Conservation (phyloP, 2,329 filamentous ascomycete genomes). For the Ascochyta clinopodiicola region DNA sequence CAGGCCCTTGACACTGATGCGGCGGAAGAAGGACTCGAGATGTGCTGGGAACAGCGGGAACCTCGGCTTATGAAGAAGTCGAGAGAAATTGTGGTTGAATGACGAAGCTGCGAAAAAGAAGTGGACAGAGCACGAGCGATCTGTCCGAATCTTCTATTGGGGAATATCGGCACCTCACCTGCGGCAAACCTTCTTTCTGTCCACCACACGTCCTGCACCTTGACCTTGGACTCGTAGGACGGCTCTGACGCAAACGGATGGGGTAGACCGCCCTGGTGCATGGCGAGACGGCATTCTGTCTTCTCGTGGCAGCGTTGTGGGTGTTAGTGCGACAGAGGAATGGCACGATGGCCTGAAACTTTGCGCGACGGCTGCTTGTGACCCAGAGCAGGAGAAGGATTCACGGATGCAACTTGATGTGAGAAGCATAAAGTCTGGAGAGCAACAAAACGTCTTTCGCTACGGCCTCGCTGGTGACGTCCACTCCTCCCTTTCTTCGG, state of each 20-base stretch:
- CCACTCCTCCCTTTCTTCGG: not conserved
- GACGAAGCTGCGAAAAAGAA: constrained; percentile 11
- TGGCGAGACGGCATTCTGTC: not conserved
- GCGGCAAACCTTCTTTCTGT: constrained; percentile 19
- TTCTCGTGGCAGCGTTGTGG: not conserved
- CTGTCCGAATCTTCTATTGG: constrained; percentile 9
- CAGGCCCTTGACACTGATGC: constrained; percentile 9
- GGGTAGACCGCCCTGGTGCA: not conserved
- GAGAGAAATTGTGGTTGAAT: constrained; percentile 8
- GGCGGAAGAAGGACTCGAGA: not conserved
- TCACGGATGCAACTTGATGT: not conserved
- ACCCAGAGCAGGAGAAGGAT: not conserved
- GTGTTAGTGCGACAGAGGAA: not conserved
- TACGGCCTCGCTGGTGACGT: constrained; percentile 11
- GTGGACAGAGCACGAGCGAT: constrained; percentile 5
- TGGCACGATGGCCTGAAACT: not conserved
- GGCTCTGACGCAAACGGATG: constrained; percentile 8
- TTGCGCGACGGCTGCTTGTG: not conserved
- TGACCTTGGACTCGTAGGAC: not conserved
- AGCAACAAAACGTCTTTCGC: constrained; percentile 1
- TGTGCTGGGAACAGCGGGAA: not conserved
- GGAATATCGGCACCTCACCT: constrained; percentile 13
- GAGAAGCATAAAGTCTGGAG: constrained; percentile 1
- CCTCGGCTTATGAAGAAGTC: constrained; percentile 15
- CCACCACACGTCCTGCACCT: not conserved